Evolutionary conservation across 441 rosid species (phyloP).

Genomic region (Arabidopsis lyrata): DNA sequence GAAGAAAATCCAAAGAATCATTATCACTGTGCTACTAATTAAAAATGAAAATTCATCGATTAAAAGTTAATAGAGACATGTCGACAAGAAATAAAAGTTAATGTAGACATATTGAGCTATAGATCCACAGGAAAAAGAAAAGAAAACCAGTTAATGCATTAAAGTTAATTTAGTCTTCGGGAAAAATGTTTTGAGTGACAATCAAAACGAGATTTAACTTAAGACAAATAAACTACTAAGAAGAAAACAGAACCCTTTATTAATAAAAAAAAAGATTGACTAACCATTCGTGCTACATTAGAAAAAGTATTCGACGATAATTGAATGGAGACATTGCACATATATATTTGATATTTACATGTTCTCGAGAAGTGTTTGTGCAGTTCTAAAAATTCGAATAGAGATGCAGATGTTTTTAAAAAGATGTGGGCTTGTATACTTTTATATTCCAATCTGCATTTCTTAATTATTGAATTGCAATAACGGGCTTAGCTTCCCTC

Average conservation of each 20-base stretch:
- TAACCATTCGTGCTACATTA: not conserved
- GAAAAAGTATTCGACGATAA: not conserved
- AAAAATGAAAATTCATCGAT: not conserved
- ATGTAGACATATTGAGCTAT: not conserved
- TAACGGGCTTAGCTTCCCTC: not conserved
- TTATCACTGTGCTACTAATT: not conserved
- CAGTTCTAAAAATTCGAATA: not conserved
- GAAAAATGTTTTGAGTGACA: not conserved
- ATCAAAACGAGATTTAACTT: not conserved
- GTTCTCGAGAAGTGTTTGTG: not conserved
- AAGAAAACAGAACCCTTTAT: too few relatives aligned
- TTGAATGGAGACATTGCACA: not conserved
- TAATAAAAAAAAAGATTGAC: too few relatives aligned
- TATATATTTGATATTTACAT: not conserved
- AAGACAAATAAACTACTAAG: not conserved
- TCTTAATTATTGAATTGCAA: not conserved
- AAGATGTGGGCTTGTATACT: too few relatives aligned
- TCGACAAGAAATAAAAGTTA: not conserved
- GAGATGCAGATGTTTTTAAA: too few relatives aligned
- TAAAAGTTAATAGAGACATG: conserved; percentile 10
- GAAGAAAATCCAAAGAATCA: conserved; percentile 18
- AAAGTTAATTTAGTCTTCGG: not conserved
- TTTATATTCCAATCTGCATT: not conserved
- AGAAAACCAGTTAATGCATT: not conserved
- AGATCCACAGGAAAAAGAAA: not conserved